Conservation (phyloP, 2,329 filamentous ascomycete genomes). For the Mycocentrospora acerina region DNA sequence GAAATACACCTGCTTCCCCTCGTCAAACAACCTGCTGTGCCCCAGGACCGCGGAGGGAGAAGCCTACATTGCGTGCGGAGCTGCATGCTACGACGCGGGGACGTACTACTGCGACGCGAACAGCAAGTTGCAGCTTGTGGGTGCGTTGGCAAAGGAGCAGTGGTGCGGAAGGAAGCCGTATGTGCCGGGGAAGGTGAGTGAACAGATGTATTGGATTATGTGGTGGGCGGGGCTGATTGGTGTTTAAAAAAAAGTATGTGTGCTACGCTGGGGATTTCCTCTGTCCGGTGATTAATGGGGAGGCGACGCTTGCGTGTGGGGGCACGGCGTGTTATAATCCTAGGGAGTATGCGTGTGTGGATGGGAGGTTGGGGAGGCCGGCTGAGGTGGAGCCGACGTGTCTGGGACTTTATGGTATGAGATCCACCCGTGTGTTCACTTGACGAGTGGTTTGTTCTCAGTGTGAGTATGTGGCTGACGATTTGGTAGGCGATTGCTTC, state of each 20-base stretch:
- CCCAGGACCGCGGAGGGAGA: constrained; percentile 6
- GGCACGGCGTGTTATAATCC: constrained; percentile 41
- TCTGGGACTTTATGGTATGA: constrained; percentile 2
- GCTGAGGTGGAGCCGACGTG: not conserved
- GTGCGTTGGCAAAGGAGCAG: constrained; percentile 2
- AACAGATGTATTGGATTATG: constrained; percentile 1
- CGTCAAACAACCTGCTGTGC: constrained; percentile 4
- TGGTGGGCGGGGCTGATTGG: no score
- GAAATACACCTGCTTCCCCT: constrained; percentile 9
- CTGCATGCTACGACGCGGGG: constrained; percentile 6
- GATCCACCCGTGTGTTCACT: no score
- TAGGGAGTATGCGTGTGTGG: constrained; percentile 23
- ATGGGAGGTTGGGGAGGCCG: constrained; percentile 3
- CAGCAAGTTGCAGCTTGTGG: constrained; percentile 7
- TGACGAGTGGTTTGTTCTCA: no score
- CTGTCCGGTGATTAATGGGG: constrained; percentile 38
- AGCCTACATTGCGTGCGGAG: constrained; percentile 7
- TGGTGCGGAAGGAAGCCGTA: constrained; percentile 7
- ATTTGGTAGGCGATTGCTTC: not conserved
- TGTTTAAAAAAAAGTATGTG: constrained; percentile 34
- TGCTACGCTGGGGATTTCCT: constrained; percentile 43
- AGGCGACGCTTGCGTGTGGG: constrained; percentile 35
- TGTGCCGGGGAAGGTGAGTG: constrained; percentile 3
- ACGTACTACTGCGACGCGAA: constrained; percentile 10
- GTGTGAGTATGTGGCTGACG: no score